These are phyloP conservation scores for Xylariomycetidae sp. DNA, from an alignment of 2,329 filamentous ascomycete species.

Conservation along the genomic window DNA sequence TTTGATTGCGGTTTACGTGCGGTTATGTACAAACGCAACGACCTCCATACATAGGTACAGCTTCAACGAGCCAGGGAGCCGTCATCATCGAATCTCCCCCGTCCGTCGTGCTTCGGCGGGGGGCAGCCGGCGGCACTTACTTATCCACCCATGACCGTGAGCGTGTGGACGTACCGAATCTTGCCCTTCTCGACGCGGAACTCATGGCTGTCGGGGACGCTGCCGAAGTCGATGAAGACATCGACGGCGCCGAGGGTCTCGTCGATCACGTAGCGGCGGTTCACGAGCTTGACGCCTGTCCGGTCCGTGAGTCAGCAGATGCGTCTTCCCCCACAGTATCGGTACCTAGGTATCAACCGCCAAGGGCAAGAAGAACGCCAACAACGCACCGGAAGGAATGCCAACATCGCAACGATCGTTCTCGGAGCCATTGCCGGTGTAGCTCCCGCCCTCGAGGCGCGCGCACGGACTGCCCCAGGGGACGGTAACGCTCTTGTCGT, in stretches of 20 bases:
- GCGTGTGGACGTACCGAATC: constrained; percentile 27
- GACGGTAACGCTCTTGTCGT: constrained; percentile 29
- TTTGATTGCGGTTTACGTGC: too few relatives aligned
- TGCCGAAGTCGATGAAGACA: constrained; percentile 25
- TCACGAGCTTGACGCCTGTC: constrained; percentile 20
- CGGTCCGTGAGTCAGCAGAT: neutral
- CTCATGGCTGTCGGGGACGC: constrained; percentile 28
- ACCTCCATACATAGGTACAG: too few relatives aligned
- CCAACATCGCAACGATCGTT: constrained; percentile 29
- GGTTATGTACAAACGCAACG: too few relatives aligned
- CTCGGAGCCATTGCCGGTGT: constrained; percentile 25
- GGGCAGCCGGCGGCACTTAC: too few relatives aligned
- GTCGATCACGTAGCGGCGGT: constrained; percentile 26
- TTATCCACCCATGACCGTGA: constrained; percentile 25
- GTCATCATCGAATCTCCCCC: neutral
- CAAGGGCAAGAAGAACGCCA: neutral
- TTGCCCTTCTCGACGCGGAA: constrained; percentile 28
- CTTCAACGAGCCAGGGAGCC: too few relatives aligned
- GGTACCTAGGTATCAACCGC: neutral
- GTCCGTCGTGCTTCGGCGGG: too few relatives aligned
- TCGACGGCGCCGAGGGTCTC: constrained; percentile 24
- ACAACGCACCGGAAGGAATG: constrained; percentile 25
- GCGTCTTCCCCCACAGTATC: neutral
- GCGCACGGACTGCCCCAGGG: constrained; percentile 33
- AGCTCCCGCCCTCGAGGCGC: constrained; percentile 30